Percentiles rank a stretch among this genome's conserved stretches.
Conservation (phyloP, 345 rosid genomes). For the Acer negundo region DNA sequence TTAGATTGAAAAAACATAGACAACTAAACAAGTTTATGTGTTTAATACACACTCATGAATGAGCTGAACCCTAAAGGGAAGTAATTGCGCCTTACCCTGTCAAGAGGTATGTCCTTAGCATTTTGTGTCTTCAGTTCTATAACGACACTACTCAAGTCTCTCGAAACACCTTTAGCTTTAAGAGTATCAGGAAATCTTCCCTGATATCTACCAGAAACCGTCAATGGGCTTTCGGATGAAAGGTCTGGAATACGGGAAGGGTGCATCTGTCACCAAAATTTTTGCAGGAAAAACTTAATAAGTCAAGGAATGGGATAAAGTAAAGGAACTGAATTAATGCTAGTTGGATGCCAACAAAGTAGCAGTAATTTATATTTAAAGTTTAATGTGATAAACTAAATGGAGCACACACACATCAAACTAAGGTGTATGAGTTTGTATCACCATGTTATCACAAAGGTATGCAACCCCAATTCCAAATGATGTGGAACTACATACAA, state of each 20-base stretch:
- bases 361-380: conserved; percentile 9
- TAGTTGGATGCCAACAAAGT: not conserved
- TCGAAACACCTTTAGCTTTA: conserved; percentile 53
- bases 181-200: conserved; percentile 62
- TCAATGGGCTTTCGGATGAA: conserved; percentile 56
- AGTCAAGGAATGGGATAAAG: not conserved
- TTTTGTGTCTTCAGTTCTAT: conserved; percentile 57
- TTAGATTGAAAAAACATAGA: not conserved
- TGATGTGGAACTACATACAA: not conserved
- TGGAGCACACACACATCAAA: not conserved
- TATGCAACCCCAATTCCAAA: not conserved
- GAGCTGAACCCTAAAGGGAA: not conserved
- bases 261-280: conserved; percentile 45
- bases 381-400: not conserved
- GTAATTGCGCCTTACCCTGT: conserved; percentile 41
- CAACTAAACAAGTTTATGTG: not conserved
- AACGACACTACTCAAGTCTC: conserved; percentile 53
- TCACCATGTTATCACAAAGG: not conserved
- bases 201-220: conserved; percentile 62
- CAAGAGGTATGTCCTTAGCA: conserved; percentile 60
- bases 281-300: conserved; percentile 8
- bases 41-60: not conserved
- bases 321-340: not conserved
- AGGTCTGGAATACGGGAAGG: conserved; percentile 68
- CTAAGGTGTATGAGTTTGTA: not conserved